Evolutionary conservation across 129 eudicot genomes (phyloP).

Genomic region (Mikania micrantha): DNA sequence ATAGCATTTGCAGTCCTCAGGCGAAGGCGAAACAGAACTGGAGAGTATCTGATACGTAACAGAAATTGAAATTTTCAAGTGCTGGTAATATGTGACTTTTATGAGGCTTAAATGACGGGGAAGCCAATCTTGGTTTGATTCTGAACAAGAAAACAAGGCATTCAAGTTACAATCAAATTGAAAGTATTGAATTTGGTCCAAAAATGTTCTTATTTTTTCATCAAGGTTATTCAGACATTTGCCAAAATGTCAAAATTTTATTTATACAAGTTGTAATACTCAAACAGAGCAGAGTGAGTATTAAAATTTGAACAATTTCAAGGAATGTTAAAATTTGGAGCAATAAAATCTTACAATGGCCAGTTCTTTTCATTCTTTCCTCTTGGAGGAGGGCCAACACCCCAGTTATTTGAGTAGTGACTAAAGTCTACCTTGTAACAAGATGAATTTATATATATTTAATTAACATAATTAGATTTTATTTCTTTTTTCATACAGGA

Average conservation of each 20-base stretch:
- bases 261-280: not conserved
- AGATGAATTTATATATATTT: not conserved
- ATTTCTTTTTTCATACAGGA: not conserved
- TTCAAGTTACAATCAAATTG: not conserved
- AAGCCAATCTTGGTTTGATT: conserved; percentile 79
- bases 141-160: conserved; percentile 36
- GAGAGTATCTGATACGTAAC: conserved; percentile 78
- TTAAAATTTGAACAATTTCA: too few relatives aligned
- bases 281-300: not conserved
- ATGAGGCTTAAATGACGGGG: conserved; percentile 77
- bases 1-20: conserved; percentile 62
- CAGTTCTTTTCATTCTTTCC: conserved; percentile 75
- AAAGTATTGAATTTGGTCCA: not conserved
- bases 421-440: conserved; percentile 86
- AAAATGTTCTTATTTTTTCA: not conserved
- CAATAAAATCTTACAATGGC: conserved; percentile 76
- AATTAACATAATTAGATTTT: not conserved
- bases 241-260: not conserved
- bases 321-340: too few relatives aligned
- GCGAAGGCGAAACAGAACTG: conserved; percentile 82
- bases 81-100: conserved; percentile 65
- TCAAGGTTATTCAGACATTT: not conserved
- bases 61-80: conserved; percentile 58
- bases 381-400: conserved; percentile 94
- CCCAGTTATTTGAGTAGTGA: conserved; percentile 88